Evolutionary conservation across 2,329 filamentous ascomycete genomes (phyloP), one percentile per base, ranked within the genome.

Genomic region (Zymoseptoria pseudotritici): DNA sequence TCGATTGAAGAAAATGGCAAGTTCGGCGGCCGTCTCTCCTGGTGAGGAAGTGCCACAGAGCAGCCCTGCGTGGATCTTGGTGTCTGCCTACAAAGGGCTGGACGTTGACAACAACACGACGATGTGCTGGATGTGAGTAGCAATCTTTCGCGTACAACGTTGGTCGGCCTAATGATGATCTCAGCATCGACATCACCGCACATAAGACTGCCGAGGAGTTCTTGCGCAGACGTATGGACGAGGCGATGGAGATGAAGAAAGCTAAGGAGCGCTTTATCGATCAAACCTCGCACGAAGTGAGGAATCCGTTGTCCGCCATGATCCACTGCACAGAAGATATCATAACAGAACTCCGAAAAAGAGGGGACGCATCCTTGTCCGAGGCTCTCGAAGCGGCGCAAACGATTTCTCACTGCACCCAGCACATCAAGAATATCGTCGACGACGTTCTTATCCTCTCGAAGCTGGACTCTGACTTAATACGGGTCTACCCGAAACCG

Each of bases 361-460:
- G 24, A 20, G 61, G 50, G 13, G 63, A 46, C 24, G 59, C 55
- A 3, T 59, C 19, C 50, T 54, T 60, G 7, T 55, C 60, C 24
- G 58, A 60, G 11, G 55, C 62, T 9, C 53, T 68, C 11, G 70
- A 70, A 24, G 65, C 67, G 3, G 69, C 69, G 4, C 64, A 69
- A 50, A 72, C 68, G 3, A 71, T 72, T 22, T 57, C 66, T 7
- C 66, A 67, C 26, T 72, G 70, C 46, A 67, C 70, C 0, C 63
- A 68, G 26, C 22, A 71, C 63, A 72, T 63, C 63, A 66, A 58
- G 64, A 71, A 63, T 67, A 79, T 80, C 50, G 77, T 79, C 2
- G 77, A 79, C 57, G 78, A 80, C 61, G 75, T 80, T 0, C 65
- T 80, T 22, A 78, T 75, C 2, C 66, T 79, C 10, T 76, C 73